Conservation (phyloP, 169 alveolate genomes). For the Theileria equi region DNA sequence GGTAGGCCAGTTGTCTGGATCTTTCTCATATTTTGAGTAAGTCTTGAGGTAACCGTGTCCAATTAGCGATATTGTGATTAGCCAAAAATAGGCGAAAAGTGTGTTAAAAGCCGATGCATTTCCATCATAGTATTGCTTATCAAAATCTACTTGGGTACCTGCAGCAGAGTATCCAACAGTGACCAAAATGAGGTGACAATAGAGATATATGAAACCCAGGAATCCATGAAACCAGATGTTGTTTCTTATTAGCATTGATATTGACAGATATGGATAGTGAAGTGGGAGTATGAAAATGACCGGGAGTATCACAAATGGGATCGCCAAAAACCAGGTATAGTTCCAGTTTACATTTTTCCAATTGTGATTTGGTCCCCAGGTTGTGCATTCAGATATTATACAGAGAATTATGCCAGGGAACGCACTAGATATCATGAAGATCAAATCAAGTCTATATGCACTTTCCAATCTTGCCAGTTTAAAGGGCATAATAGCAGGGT, state of each 20-base stretch:
- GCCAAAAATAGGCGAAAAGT: background rate
- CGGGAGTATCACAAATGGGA: slow-evolving; percentile 11
- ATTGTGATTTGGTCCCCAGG: slow-evolving; percentile 10
- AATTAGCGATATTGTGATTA: background rate
- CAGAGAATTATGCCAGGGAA: background rate
- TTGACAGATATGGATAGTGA: background rate
- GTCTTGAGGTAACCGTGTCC: slow-evolving; percentile 9
- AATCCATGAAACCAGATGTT: background rate
- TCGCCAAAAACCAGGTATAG: background rate
- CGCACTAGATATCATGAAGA: slow-evolving; percentile 5
- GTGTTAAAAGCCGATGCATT: background rate
- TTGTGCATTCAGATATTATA: slow-evolving; percentile 11
- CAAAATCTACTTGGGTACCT: background rate
- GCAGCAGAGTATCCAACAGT: slow-evolving; percentile 17
- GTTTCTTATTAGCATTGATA: background rate
- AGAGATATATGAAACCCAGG: background rate
- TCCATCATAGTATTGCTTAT: background rate
- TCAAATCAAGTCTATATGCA: slow-evolving; percentile 7
- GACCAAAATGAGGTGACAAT: background rate
- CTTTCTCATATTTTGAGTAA: background rate
- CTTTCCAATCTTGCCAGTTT: slow-evolving; percentile 5
- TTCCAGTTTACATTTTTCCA: background rate
- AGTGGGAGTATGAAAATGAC: slow-evolving; percentile 10
- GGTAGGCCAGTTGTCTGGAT: slow-evolving; percentile 11
- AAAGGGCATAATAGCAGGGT: slow-evolving; percentile 23